Conservation (phyloP, 495 filamentous ascomycete genomes). For the Podospora tetraspora region DNA sequence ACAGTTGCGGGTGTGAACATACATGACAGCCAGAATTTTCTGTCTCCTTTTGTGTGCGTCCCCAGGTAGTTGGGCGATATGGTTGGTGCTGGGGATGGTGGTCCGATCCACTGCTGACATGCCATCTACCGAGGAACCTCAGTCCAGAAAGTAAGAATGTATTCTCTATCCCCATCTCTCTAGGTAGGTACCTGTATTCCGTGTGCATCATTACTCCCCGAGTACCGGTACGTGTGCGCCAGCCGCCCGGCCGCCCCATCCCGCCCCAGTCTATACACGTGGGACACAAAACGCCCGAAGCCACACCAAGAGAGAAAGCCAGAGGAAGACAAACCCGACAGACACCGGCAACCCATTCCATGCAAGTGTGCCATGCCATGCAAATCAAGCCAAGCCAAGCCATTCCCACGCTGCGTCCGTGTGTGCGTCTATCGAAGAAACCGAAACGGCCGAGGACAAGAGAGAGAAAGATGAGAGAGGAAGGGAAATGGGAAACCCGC, state of each 20-base stretch:
- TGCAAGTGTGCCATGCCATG: neutral
- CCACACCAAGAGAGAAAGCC: neutral
- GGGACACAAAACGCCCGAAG: neutral
- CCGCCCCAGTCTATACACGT: neutral
- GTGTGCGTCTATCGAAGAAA: neutral
- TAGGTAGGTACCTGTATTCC: neutral
- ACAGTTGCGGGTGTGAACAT: neutral
- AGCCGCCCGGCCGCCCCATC: neutral
- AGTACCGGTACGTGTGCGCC: neutral
- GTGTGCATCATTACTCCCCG: neutral
- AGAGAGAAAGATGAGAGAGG: neutral
- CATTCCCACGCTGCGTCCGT: neutral
- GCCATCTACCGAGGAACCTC: neutral
- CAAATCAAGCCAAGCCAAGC: neutral
- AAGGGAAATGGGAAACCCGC: slow-evolving; percentile 1
- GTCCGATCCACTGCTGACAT: neutral
- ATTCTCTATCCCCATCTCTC: neutral
- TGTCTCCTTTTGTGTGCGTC: neutral
- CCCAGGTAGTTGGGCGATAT: neutral
- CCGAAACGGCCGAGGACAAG: neutral
- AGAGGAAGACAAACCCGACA: neutral
- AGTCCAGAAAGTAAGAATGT: neutral
- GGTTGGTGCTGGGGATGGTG: neutral
- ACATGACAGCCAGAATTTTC: neutral
- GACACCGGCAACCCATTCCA: neutral